Base-by-base conservation (phyloP, 1,139 yeast species). In the Entelexis sorbosivorans region DNA sequence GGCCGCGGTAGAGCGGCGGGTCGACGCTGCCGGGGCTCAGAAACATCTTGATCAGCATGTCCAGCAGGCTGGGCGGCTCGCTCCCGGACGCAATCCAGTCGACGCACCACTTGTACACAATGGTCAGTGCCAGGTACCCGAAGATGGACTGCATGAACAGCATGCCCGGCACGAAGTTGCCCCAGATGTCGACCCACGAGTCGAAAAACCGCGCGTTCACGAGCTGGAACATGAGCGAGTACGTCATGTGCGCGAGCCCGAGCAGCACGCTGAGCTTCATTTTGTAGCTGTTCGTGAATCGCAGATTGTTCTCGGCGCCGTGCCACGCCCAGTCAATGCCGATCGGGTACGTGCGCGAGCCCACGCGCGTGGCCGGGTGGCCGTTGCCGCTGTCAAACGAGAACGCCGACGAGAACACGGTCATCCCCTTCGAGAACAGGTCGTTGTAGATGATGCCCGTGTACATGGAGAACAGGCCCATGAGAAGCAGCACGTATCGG, bases 261-360 rank as follows among this genome's bases (percentile, higher is more conserved):
- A 91, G 85, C 59, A 93, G 73, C 55, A 91, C 84, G 2, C 97
- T 88, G 56, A 91, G 71, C 65, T 91, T 91, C 99, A 91, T 91
- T 72, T 91, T 91, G 70, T 86, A 89, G 1, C 97, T 88, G 68
- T 91, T 91, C 48, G 95, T 80, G 68, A 91, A 91, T 52, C 91
- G 71, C 62, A 91, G 74, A 56, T 82, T 84, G 68, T 93, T 93
- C 56, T 91, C 97, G 38, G 97, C 78, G 2, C 96, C 96, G 65
- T 91, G 98, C 99, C 99, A 91, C 16, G 82, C 85, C 70, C 87
- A 86, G 68, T 91, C 99, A 46, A 91, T 66, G 52, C 99, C 99
- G 61, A 89, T 71, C 10, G 84, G 75, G 65, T 93, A 93, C 13
- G 79, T 77, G 4, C 42, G 40, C 13, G 69, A 4, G 91, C 96